These are phyloP conservation scores for Paramecium tetraurelia DNA, from an alignment of 73 alveolate genomes.

Conservation along the genomic window DNA sequence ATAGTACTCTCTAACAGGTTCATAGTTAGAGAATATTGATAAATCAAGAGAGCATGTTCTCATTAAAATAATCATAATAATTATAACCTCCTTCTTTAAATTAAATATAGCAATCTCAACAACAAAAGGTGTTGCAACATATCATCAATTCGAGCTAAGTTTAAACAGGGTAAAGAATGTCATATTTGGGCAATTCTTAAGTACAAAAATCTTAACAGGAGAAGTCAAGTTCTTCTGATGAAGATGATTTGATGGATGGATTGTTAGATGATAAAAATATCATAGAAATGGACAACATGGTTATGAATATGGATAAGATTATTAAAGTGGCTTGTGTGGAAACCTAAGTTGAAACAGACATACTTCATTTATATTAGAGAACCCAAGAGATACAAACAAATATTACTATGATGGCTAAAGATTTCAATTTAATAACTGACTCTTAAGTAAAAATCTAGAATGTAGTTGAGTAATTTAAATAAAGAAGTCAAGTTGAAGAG, in stretches of 20 bases:
- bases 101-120: background rate
- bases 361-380: background rate
- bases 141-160: background rate
- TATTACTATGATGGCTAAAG: background rate
- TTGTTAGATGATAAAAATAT: constrained; percentile 40
- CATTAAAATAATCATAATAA: background rate
- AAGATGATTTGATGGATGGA: constrained; percentile 8
- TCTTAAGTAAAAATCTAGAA: background rate
- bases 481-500: background rate
- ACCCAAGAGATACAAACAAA: background rate
- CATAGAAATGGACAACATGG: constrained; percentile 46
- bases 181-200: background rate
- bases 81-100: background rate
- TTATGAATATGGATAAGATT: constrained; percentile 49
- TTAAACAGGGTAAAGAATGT: background rate
- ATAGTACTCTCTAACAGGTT: background rate
- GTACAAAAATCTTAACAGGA: background rate
- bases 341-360: background rate
- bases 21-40: background rate
- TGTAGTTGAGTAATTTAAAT: background rate
- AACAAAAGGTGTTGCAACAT: background rate
- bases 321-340: constrained; percentile 10
- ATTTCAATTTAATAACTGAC: background rate
- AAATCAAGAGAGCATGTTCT: background rate
- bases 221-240: background rate